A percentile compares a stretch with the other conserved stretches of the same genome.
Evolutionary conservation across 768 basidiomycete species (phyloP).

Genomic region (Chalciporus pseudorubinellus): DNA sequence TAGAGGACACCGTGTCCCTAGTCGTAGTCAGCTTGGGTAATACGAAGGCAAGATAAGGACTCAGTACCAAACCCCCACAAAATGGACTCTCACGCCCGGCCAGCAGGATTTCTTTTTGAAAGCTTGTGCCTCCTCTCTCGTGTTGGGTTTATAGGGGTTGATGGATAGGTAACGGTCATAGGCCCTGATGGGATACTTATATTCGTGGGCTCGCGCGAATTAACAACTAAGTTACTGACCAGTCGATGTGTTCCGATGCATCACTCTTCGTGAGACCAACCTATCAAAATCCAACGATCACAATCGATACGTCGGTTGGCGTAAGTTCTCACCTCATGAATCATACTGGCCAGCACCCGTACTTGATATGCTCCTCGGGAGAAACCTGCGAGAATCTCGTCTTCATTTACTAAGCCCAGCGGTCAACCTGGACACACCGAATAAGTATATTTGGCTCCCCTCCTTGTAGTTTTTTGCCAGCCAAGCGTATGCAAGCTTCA

Average conservation of each 20-base stretch:
- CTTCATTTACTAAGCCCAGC: neutral
- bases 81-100: constrained; percentile 28
- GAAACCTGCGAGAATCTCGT: constrained; percentile 30
- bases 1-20: constrained; percentile 16
- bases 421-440: constrained; percentile 26
- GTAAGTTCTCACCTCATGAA: constrained; percentile 24
- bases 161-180: constrained; percentile 14
- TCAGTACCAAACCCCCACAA: constrained; percentile 35
- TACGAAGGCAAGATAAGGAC: neutral
- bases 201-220: neutral
- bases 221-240: neutral
- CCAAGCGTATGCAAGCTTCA: constrained; percentile 7
- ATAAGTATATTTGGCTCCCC: constrained; percentile 33
- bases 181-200: neutral
- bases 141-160: constrained; percentile 20
- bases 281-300: neutral
- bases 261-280: neutral
- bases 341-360: constrained; percentile 37
- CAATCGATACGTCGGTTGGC: neutral
- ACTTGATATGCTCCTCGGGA: constrained; percentile 44
- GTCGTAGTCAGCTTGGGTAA: neutral
- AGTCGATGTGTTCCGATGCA: neutral
- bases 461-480: neutral
- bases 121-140: constrained; percentile 1
- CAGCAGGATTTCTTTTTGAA: constrained; percentile 32